These are phyloP conservation scores for Primulina huaijiensis DNA, from an alignment of 257 asterid species.

Conservation along the genomic window DNA sequence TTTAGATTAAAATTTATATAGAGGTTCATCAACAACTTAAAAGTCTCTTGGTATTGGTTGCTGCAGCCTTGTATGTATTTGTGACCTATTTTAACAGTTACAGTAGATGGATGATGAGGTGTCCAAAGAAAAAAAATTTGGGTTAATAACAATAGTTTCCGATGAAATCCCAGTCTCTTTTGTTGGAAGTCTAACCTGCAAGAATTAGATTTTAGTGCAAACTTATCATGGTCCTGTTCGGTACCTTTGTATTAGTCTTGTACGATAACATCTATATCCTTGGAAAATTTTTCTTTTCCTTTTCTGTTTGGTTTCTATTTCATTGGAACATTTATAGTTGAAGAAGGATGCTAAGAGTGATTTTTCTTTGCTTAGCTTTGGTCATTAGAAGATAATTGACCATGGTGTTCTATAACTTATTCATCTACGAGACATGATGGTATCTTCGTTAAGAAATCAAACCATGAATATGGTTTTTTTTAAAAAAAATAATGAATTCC, in stretches of 20 bases:
- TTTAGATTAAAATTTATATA: neutral
- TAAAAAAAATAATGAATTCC: too few species aligned
- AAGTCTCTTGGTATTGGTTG: neutral
- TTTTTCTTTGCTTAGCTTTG: neutral
- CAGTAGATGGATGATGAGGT: conserved; percentile 15
- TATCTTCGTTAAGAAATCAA: neutral
- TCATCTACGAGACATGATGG: neutral
- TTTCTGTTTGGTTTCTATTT: neutral
- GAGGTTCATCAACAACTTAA: neutral
- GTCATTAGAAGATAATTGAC: neutral
- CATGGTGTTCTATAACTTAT: neutral
- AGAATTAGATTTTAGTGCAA: neutral
- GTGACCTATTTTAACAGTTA: conserved; percentile 3
- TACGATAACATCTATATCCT: neutral
- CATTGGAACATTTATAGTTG: neutral
- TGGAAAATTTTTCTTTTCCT: neutral
- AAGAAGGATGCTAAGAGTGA: neutral
- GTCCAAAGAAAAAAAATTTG: neutral
- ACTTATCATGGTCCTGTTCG: neutral
- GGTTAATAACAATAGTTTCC: neutral
- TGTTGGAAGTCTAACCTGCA: neutral
- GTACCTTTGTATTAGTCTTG: neutral
- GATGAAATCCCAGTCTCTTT: conserved; percentile 9
- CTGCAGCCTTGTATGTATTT: conserved; percentile 2
- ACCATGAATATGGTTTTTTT: neutral